Conservation (phyloP, 2,329 filamentous ascomycete genomes). For the Ascosphaera acerosa region DNA sequence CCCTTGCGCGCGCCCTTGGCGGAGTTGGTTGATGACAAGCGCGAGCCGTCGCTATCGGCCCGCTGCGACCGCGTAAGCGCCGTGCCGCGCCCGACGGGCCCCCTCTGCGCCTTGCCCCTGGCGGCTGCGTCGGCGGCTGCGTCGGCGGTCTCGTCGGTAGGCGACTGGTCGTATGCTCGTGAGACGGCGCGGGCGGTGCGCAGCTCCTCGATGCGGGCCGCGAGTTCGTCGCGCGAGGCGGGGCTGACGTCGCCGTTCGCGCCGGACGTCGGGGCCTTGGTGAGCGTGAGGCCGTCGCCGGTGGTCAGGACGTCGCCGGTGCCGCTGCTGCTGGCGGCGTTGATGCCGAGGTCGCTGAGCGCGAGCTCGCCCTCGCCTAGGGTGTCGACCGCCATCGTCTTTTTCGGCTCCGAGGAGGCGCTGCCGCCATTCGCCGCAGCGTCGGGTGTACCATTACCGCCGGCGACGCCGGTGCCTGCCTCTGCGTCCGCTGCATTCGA, state of each 20-base stretch:
- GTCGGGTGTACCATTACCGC: conserved; percentile 5
- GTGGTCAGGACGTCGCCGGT: conserved; percentile 15
- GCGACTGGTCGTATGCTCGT: conserved; percentile 28
- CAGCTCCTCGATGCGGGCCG: conserved; percentile 31
- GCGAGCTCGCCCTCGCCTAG: conserved; percentile 73
- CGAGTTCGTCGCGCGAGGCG: conserved; percentile 23
- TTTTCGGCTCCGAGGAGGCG: conserved; percentile 23
- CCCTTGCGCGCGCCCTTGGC: too few relatives aligned
- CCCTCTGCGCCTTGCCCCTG: too few relatives aligned
- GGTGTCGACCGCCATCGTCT: conserved; percentile 62
- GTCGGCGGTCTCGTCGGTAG: too few relatives aligned
- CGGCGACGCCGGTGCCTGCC: conserved; percentile 10
- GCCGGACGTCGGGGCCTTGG: conserved; percentile 11
- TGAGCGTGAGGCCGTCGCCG: conserved; percentile 15
- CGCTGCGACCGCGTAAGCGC: too few relatives aligned
- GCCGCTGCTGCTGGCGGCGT: conserved; percentile 11
- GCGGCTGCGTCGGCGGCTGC: too few relatives aligned
- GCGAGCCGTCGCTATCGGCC: too few relatives aligned
- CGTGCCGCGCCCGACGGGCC: too few relatives aligned
- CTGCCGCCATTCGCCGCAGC: conserved; percentile 13
- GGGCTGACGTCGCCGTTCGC: conserved; percentile 15
- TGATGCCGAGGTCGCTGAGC: conserved; percentile 64
- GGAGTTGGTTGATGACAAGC: too few relatives aligned
- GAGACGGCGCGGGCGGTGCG: conserved; percentile 34
- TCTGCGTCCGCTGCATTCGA: conserved; percentile 8